phyloP scores from a whole-genome alignment of 192 early-diverging fungal species.

The Gryganskiella cystojenkinii region DNA sequence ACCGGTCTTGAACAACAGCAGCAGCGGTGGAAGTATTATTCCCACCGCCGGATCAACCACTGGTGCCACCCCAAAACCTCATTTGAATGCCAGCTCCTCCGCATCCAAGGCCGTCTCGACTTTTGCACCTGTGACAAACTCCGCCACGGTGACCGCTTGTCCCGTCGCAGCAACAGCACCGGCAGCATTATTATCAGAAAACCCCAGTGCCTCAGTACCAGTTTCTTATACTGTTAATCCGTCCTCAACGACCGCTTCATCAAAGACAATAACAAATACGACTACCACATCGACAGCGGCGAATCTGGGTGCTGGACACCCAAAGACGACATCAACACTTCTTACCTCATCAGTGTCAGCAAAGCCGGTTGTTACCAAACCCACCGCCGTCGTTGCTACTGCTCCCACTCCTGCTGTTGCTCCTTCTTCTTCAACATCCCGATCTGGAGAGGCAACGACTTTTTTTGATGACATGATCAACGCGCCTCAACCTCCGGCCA shows the following conservation, averaged over 20 bases:
- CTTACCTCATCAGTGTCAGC: constrained; percentile 8
- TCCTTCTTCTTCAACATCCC: not conserved
- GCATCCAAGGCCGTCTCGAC: not conserved
- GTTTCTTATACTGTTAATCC: not conserved
- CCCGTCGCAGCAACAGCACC: no score
- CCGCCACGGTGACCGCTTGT: not conserved
- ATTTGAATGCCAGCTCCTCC: not conserved
- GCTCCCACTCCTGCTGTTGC: not conserved
- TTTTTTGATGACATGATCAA: constrained; percentile 55
- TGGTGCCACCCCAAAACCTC: not conserved
- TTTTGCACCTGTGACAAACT: not conserved
- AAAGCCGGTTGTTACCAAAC: constrained; percentile 2
- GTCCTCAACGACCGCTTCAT: not conserved
- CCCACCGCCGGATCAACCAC: not conserved
- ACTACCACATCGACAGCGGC: not conserved
- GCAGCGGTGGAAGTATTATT: not conserved
- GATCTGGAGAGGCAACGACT: constrained; percentile 34
- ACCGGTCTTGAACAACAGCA: constrained; percentile 7
- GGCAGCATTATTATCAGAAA: not conserved
- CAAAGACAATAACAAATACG: not conserved
- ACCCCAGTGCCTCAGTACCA: not conserved
- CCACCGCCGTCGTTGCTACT: not conserved
- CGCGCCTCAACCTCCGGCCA: constrained; percentile 46
- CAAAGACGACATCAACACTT: not conserved
- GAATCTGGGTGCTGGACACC: no score